These are phyloP conservation scores for Capronia epimyces DNA, from an alignment of 2,329 filamentous ascomycete genomes.

Conservation along the genomic window DNA sequence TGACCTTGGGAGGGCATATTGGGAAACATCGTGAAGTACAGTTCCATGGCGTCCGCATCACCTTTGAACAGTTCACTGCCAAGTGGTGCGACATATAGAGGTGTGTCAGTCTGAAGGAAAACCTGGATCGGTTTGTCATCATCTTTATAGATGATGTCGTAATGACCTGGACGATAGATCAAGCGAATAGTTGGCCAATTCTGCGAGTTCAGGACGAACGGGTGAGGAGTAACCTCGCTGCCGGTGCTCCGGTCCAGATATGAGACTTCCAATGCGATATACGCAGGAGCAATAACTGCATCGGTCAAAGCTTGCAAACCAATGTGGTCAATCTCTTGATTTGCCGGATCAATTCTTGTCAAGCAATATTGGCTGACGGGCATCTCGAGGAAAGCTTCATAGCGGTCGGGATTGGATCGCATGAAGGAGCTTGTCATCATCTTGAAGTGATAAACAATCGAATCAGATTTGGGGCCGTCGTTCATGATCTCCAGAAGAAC, in stretches of 20 bases:
- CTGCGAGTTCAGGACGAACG: slow-evolving; percentile 41
- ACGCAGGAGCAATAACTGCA: slow-evolving; percentile 70
- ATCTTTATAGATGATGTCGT: slow-evolving; percentile 82
- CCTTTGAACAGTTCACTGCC: slow-evolving; percentile 11
- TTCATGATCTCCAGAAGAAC: slow-evolving; percentile 69
- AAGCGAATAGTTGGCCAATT: slow-evolving; percentile 56
- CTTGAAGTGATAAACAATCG: slow-evolving; percentile 78
- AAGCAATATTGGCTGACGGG: slow-evolving; percentile 64
- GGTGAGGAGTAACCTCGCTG: slow-evolving; percentile 58
- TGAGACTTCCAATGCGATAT: slow-evolving; percentile 76
- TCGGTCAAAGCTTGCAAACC: slow-evolving; percentile 72
- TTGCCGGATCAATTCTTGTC: slow-evolving; percentile 64
- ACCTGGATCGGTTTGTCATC: slow-evolving; percentile 24
- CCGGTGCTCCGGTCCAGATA: slow-evolving; percentile 86
- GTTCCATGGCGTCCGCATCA: slow-evolving; percentile 4
- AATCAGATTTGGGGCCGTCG: slow-evolving; percentile 58
- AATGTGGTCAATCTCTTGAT: slow-evolving; percentile 86
- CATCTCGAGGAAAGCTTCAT: slow-evolving; percentile 65
- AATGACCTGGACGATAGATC: slow-evolving; percentile 75
- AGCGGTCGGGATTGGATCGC: slow-evolving; percentile 64
- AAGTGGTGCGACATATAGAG: slow-evolving; percentile 14
- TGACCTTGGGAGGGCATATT: slow-evolving; percentile 46
- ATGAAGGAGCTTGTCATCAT: slow-evolving; percentile 80
- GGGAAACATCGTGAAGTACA: slow-evolving; percentile 10
- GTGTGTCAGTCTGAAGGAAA: slow-evolving; percentile 19